Evolutionary conservation across 208 protist species (phyloP).

Genomic region (Leishmania tropica): DNA sequence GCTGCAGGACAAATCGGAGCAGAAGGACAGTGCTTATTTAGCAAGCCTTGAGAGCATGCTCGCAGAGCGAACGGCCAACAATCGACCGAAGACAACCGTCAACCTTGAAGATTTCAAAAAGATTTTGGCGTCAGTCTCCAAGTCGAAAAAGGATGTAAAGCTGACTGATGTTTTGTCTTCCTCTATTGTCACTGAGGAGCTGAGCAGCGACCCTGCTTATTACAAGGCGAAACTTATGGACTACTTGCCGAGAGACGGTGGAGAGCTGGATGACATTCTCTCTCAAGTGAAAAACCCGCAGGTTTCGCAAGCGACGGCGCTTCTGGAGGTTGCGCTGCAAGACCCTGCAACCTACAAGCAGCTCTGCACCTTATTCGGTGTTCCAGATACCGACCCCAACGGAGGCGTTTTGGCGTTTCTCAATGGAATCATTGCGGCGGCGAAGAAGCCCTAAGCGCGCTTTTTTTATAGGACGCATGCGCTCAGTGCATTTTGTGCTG

Average conservation of each 20-base stretch:
- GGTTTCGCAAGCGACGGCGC: slow-evolving; percentile 41
- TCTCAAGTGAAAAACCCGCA: slow-evolving; percentile 74
- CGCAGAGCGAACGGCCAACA: slow-evolving; percentile 7
- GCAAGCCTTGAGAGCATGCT: slow-evolving; percentile 49
- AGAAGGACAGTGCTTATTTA: slow-evolving; percentile 62
- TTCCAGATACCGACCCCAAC: slow-evolving; percentile 40
- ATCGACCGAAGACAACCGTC: slow-evolving; percentile 19
- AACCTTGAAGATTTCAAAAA: slow-evolving; percentile 61
- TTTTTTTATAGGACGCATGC: not conserved
- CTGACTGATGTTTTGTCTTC: slow-evolving; percentile 58
- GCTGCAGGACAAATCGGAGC: slow-evolving; percentile 83
- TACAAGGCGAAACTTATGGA: slow-evolving; percentile 52
- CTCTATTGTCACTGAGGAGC: slow-evolving; percentile 45
- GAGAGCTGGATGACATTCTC: slow-evolving; percentile 44
- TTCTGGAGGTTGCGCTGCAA: slow-evolving; percentile 46
- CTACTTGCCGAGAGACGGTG: slow-evolving; percentile 43
- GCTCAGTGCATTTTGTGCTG: not conserved
- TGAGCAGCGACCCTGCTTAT: slow-evolving; percentile 59
- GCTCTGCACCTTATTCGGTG: slow-evolving; percentile 47
- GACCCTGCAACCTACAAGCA: slow-evolving; percentile 61
- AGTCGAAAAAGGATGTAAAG: slow-evolving; percentile 23
- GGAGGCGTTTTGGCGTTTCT: slow-evolving; percentile 57
- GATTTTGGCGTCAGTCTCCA: slow-evolving; percentile 56
- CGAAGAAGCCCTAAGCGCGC: slow-evolving; percentile 13
- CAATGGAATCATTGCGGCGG: slow-evolving; percentile 42